These are phyloP conservation scores for Phytophthora foliorum DNA, from an alignment of 352 stramenopile genomes.

Conservation along the genomic window DNA sequence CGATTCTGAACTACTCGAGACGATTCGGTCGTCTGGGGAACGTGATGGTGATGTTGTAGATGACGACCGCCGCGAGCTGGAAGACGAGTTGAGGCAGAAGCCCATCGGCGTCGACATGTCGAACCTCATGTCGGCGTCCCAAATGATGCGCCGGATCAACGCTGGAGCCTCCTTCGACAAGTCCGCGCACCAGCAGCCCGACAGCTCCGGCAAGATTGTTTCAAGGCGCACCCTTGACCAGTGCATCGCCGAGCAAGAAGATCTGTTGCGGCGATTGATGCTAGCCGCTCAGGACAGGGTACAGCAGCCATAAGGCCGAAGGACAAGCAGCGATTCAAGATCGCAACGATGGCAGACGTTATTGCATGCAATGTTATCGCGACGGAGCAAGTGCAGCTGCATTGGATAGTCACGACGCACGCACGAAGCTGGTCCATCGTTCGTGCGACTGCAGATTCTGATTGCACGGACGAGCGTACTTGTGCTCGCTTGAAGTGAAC, in stretches of 20 bases:
- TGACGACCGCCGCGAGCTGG: constrained; percentile 23
- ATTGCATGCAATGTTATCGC: constrained; percentile 8
- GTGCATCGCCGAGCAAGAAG: constrained; percentile 47
- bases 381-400: constrained; percentile 1
- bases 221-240: constrained; percentile 36
- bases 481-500: background rate
- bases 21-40: constrained; percentile 36
- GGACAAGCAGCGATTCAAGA: constrained; percentile 18
- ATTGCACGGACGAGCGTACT: background rate
- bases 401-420: constrained; percentile 31
- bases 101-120: constrained; percentile 37
- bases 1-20: constrained; percentile 40
- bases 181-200: background rate
- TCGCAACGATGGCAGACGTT: constrained; percentile 11
- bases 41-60: constrained; percentile 32
- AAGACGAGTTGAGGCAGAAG: constrained; percentile 9
- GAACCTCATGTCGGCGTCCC: constrained; percentile 35
- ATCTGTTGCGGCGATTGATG: constrained; percentile 38
- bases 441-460: background rate
- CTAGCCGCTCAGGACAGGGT: constrained; percentile 30
- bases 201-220: background rate
- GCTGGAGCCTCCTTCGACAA: constrained; percentile 23
- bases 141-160: constrained; percentile 40
- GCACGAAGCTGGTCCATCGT: background rate
- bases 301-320: background rate